Base-by-base conservation (phyloP, 441 rosid species). In the Adansonia rubrostipa region DNA sequence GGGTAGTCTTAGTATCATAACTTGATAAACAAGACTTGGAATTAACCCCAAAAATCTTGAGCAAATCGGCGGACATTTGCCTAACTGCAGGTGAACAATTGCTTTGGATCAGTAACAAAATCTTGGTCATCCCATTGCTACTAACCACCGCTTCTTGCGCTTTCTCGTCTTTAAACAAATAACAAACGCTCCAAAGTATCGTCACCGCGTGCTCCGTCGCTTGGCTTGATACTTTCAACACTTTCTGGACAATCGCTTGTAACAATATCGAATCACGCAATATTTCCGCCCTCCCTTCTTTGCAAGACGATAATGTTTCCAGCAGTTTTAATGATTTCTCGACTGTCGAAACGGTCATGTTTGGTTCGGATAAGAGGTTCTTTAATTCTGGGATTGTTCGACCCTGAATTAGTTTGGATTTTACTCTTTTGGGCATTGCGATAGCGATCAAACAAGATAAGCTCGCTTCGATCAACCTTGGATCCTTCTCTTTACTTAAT, bases 181-280 rank as follows among this genome's bases (percentile, higher is more conserved):
- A 93, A 19, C 94, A 95, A 73, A 89, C 42, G 44, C 91, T 83
- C 99, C 99, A 95, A 69, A 93, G 84, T 42, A 90, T 86, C 80
- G 89, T 83, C 74, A 92, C 96, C n/a, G 97, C 92, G 24, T 88
- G 92, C 80, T 95, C 97, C 83, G 99, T 92, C 74, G 96, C 90
- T 45, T 79, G 75, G n/a, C 73, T 71, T 9, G 98, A 92, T 4
- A 90, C 93, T 71, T 94, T 96, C 85, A 92, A 75, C 72, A 91
- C 74, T 84, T 84, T 91, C 71, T 83, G 85, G 79, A 91, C 89
- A 14, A 96, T 87, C 28, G 91, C 92, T 78, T 87, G 89, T 65
- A 86, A 75, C 70, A 96, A 88, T 48, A 45, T 71, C 3, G 83
- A 33, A 72, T 85, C 91, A 0, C 74, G 64, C 40, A 88, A 82